phyloP scores from a whole-genome alignment of 441 rosid species.

The Adansonia rubrostipa region DNA sequence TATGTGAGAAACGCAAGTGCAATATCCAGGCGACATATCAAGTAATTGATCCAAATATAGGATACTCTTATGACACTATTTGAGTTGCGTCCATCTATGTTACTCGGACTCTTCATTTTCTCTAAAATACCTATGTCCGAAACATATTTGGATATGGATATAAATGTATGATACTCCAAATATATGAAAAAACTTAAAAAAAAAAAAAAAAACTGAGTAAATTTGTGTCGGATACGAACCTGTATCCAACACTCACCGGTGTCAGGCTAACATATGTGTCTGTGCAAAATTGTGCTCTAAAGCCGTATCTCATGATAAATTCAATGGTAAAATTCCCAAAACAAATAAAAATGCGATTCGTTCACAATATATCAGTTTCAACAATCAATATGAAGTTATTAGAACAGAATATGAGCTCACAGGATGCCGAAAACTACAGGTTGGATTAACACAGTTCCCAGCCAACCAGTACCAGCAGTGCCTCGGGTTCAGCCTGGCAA shows the following conservation, averaged over 20 bases:
- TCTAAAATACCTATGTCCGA: too few species aligned
- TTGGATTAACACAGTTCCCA: constrained; percentile 56
- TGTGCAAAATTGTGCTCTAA: constrained; percentile 5
- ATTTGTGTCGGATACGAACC: too few species aligned
- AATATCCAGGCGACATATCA: background rate
- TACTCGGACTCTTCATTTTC: too few species aligned
- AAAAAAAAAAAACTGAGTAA: too few species aligned
- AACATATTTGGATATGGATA: too few species aligned
- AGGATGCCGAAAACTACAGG: constrained; percentile 64
- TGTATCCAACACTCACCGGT: too few species aligned
- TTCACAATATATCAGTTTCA: background rate
- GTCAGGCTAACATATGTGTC: too few species aligned
- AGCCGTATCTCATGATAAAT: background rate
- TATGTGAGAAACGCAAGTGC: background rate
- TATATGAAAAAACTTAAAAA: too few species aligned
- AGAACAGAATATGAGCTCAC: constrained; percentile 38
- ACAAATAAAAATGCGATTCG: background rate
- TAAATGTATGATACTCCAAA: too few species aligned
- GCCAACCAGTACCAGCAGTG: constrained; percentile 68
- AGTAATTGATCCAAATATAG: background rate
- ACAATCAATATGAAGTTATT: background rate
- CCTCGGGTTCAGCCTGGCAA: constrained; percentile 61
- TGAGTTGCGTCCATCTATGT: background rate
- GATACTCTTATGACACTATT: background rate
- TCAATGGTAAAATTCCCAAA: background rate